Conservation (phyloP, 2,329 filamentous ascomycete species). For the Pseudohalonectria lignicola region DNA sequence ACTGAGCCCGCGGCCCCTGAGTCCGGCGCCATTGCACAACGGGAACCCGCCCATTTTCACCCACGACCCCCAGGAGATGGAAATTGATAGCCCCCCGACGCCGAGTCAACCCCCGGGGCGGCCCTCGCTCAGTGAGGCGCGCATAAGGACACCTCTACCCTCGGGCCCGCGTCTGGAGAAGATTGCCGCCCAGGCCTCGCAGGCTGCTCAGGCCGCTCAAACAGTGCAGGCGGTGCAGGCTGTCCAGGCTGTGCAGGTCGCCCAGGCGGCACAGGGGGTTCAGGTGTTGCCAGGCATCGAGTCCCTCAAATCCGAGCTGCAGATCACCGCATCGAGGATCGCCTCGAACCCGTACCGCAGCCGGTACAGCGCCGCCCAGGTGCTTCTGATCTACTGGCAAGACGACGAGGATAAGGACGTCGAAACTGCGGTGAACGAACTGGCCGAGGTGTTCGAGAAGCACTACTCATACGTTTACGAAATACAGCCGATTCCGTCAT, state of each 20-base stretch:
- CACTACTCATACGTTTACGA: constrained; percentile 40
- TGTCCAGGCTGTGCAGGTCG: constrained; percentile 15
- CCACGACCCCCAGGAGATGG: constrained; percentile 42
- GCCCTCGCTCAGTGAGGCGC: constrained; percentile 31
- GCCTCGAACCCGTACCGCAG: constrained; percentile 34
- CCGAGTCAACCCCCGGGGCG: constrained; percentile 15
- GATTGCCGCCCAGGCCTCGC: constrained; percentile 20
- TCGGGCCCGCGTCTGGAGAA: constrained; percentile 44
- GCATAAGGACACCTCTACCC: constrained; percentile 44
- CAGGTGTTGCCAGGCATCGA: constrained; percentile 33
- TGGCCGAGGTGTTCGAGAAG: constrained; percentile 38
- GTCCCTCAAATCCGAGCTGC: constrained; percentile 39
- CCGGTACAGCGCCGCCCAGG: constrained; percentile 41
- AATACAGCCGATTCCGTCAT: constrained; percentile 36
- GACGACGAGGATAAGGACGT: constrained; percentile 37
- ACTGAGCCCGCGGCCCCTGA: constrained; percentile 20
- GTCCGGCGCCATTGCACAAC: constrained; percentile 28
- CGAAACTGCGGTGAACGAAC: constrained; percentile 29
- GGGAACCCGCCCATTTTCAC: constrained; percentile 25
- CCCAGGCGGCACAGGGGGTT: constrained; percentile 8
- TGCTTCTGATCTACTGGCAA: constrained; percentile 40
- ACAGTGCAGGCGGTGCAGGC: constrained; percentile 19
- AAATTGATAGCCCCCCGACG: constrained; percentile 32
- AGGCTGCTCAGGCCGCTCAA: constrained; percentile 17
- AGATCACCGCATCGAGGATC: constrained; percentile 36